phyloP scores from a whole-genome alignment of 2,329 filamentous ascomycete genomes.

The Trematosphaeria pertusa region DNA sequence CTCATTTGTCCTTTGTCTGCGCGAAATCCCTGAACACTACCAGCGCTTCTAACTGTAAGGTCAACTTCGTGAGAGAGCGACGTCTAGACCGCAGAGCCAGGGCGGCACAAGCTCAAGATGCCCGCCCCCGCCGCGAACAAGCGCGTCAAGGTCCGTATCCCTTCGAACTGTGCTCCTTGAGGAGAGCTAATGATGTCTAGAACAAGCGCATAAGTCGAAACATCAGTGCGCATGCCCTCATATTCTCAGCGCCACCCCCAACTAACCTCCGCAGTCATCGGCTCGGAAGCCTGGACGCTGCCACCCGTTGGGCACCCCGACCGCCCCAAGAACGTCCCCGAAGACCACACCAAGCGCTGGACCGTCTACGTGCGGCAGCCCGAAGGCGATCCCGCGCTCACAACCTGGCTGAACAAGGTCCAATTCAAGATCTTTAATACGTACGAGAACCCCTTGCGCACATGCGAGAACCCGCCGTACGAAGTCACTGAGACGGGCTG shows the following conservation, averaged over 20 bases:
- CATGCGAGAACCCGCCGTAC: conserved; percentile 76
- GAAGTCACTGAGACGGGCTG: conserved; percentile 92
- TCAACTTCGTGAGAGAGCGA: no score
- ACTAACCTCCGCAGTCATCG: conserved; percentile 52
- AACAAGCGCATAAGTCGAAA: conserved; percentile 51
- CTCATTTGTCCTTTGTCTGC: no score
- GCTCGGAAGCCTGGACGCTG: conserved; percentile 60
- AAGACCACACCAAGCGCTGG: conserved; percentile 97
- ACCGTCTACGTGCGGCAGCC: conserved; percentile 91
- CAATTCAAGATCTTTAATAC: conserved; percentile 99
- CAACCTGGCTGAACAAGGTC: conserved; percentile 94
- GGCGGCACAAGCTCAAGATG: conserved; percentile 47
- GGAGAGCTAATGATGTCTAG: conserved; percentile 32
- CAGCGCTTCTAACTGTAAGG: no score
- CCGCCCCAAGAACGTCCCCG: conserved; percentile 72
- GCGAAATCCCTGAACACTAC: no score
- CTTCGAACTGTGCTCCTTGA: not conserved
- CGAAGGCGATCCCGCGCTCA: conserved; percentile 83
- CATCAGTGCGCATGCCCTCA: conserved; percentile 37
- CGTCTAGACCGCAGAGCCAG: conserved; percentile 11
- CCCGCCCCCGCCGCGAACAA: conserved; percentile 62
- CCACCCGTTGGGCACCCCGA: conserved; percentile 72
- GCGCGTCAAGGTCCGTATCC: conserved; percentile 53
- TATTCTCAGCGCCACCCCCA: conserved; percentile 6
- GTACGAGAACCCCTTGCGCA: conserved; percentile 88